Evolutionary conservation across 73 alveolate species (phyloP), one percentile per base, ranked within the genome.

Genomic region (Blepharisma japonicum): DNA sequence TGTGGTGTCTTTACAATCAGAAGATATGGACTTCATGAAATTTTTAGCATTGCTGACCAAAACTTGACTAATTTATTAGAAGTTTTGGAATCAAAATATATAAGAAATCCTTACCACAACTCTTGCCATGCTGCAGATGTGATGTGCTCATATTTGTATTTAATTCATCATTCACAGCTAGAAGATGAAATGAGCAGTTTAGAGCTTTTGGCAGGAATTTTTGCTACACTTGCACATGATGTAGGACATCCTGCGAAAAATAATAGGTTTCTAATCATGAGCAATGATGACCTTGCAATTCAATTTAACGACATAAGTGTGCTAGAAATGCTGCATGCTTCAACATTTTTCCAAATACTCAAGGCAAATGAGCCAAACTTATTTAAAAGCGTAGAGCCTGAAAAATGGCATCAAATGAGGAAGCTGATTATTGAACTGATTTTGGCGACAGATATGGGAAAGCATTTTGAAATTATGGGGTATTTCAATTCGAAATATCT

Each of bases 361-460:
- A 85, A 78, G 71, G 38, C 77, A 55, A 89, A 85, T 7, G 87
- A 91, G 61, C 55, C 11, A 23, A 82, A 93, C 78, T 87, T 93
- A 45, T 85, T 93, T 45, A 70, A 61, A 61, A 78, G 79, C 71
- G 74, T 90, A 61, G 54, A 50, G 21, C 81, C 80, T 53, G 90
- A 81, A 53, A 92, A 84, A 39, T 84, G 68, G 46, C 77, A 77
- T 47, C 81, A 79, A 53, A 56, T 87, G 70, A 71, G 98, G 68
- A 89, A 92, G 71, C 76, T 90, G 68, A 92, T 92, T 56, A 81
- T 92, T 18, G 87, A 82, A 66, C 84, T 90, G 81, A 85, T 92
- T 48, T 67, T 92, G n/a, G 94, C 98, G n/a, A 92, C 98, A 0
- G 98, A 92, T 84, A 92, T 92, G 98, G 87, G 86, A 21, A 79